Percentiles rank a stretch among this genome's conserved stretches.
Evolutionary conservation across 257 asterid genomes (phyloP).

Genomic region (Oldenlandia corymbosa): DNA sequence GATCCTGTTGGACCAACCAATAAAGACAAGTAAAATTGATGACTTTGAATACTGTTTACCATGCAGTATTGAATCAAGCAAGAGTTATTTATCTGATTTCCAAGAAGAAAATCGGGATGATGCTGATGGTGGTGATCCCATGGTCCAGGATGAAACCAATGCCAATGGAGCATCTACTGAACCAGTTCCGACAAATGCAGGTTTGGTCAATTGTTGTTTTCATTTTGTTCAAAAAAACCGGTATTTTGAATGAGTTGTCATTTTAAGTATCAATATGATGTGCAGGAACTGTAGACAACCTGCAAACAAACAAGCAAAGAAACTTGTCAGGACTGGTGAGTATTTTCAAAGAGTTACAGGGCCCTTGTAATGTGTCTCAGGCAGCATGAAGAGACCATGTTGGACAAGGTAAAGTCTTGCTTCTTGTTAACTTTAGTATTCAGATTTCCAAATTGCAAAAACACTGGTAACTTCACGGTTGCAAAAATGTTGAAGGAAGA

Average conservation of each 20-base stretch:
- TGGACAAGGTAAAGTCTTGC: constrained; percentile 45
- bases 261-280: constrained; percentile 14
- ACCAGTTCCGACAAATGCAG: constrained; percentile 36
- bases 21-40: neutral
- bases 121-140: constrained; percentile 33
- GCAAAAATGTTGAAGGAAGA: neutral
- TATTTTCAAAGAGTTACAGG: constrained; percentile 86
- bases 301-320: constrained; percentile 52
- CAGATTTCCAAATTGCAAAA: neutral
- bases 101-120: constrained; percentile 52
- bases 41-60: constrained; percentile 10
- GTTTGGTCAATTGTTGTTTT: constrained; percentile 29
- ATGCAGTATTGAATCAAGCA: constrained; percentile 92
- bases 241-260: neutral
- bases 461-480: neutral
- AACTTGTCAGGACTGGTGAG: constrained; percentile 67
- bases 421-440: neutral
- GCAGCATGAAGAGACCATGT: constrained; percentile 70
- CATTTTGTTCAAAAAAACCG: neutral
- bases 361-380: constrained; percentile 81
- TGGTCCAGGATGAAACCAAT: constrained; percentile 30
- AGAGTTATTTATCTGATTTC: constrained; percentile 90
- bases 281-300: constrained; percentile 55
- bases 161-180: constrained; percentile 34
- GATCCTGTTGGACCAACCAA: neutral